Evolutionary conservation across 129 eudicot species (phyloP).

Genomic region (Lactuca saligna): DNA sequence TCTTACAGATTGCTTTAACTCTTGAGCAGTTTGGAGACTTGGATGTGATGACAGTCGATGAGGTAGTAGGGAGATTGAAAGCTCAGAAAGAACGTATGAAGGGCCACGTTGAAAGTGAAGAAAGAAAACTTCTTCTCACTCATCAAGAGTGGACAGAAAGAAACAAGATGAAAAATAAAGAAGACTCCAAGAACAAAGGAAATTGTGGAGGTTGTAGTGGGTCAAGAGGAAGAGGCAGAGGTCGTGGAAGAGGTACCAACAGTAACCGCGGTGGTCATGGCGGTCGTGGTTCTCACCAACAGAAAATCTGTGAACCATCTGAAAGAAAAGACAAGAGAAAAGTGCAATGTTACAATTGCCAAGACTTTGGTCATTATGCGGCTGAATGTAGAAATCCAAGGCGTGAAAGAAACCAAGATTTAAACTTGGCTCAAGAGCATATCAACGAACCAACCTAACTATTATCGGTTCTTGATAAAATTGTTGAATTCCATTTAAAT

Average conservation of each 20-base stretch:
- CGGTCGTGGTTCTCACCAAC: neutral
- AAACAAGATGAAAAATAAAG: neutral
- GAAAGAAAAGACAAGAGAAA: neutral
- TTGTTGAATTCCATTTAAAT: too few relatives aligned
- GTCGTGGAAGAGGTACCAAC: neutral
- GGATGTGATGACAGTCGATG: too few relatives aligned
- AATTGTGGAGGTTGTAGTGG: neutral
- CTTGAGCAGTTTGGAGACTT: too few relatives aligned
- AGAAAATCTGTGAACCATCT: neutral
- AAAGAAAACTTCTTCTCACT: too few relatives aligned
- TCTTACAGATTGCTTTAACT: too few relatives aligned
- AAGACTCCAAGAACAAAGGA: neutral
- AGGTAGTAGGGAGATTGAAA: too few relatives aligned
- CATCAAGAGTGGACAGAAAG: neutral
- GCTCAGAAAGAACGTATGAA: too few relatives aligned
- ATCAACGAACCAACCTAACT: too few relatives aligned
- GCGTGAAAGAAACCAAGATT: neutral
- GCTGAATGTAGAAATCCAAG: neutral
- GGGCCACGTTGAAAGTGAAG: too few relatives aligned
- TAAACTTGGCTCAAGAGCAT: neutral
- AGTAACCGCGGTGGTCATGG: neutral
- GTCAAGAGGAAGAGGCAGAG: neutral
- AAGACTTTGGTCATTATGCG: neutral
- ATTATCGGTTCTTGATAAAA: too few relatives aligned
- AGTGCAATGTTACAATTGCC: neutral